A percentile compares a stretch with the other conserved stretches of the same genome.
These are phyloP conservation scores for Boletus rubescentipes DNA, from an alignment of 768 basidiomycete genomes.

Conservation along the genomic window DNA sequence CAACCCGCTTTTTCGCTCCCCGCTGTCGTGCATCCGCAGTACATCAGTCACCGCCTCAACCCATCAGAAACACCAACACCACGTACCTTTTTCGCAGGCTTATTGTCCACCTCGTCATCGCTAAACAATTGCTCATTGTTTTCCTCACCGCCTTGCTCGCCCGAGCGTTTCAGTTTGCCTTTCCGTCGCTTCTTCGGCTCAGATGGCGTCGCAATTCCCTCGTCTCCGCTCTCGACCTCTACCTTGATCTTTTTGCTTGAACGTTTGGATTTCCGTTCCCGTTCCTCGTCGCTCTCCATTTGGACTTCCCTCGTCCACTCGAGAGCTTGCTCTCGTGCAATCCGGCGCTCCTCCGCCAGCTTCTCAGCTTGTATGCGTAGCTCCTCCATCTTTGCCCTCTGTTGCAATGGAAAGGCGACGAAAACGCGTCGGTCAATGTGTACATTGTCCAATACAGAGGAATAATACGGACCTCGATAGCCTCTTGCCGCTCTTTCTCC, in stretches of 20 bases:
- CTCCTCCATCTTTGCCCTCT: slow-evolving; percentile 65
- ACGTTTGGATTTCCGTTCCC: slow-evolving; percentile 63
- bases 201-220: slow-evolving; percentile 29
- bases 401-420: neutral
- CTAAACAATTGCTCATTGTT: slow-evolving; percentile 70
- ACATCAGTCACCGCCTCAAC: neutral
- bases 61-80: neutral
- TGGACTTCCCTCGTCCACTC: slow-evolving; percentile 72
- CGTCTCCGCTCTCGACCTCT: slow-evolving; percentile 52
- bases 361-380: slow-evolving; percentile 69
- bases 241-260: slow-evolving; percentile 52
- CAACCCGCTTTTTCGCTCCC: slow-evolving; percentile 67
- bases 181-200: slow-evolving; percentile 80
- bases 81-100: slow-evolving; percentile 68
- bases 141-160: slow-evolving; percentile 50
- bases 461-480: slow-evolving; percentile 54
- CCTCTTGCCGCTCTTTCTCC: slow-evolving; percentile 67
- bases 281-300: slow-evolving; percentile 76
- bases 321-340: slow-evolving; percentile 75
- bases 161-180: slow-evolving; percentile 63
- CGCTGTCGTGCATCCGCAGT: slow-evolving; percentile 31
- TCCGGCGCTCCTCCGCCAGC: slow-evolving; percentile 74
- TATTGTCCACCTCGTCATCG: slow-evolving; percentile 58
- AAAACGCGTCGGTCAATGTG: neutral
- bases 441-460: neutral